phyloP scores from a whole-genome alignment of 345 rosid species.

The Salix udensis region DNA sequence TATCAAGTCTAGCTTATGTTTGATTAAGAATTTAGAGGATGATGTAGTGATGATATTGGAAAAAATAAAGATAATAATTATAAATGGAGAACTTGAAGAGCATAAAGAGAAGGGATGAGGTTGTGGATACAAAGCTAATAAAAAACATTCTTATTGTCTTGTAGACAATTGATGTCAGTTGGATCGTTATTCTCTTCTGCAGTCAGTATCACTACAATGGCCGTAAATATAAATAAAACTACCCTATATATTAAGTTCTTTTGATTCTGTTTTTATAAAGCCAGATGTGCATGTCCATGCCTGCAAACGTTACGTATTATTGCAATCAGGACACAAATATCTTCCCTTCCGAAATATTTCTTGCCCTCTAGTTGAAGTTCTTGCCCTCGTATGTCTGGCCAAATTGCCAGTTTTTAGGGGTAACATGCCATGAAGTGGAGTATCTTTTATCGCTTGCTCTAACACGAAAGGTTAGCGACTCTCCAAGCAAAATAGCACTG shows the following conservation, averaged over 20 bases:
- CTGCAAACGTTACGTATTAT: not conserved
- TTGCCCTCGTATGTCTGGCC: conserved; percentile 44
- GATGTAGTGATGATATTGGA: not conserved
- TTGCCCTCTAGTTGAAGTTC: conserved; percentile 37
- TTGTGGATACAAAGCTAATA: not conserved
- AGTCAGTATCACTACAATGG: not conserved
- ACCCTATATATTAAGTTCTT: not conserved
- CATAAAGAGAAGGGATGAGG: not conserved
- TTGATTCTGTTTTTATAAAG: not conserved
- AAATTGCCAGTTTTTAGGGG: conserved; percentile 45
- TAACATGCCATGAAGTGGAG: conserved; percentile 40
- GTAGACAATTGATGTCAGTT: not conserved
- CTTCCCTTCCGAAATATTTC: not conserved
- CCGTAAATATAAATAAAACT: not conserved
- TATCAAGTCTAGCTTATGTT: not conserved
- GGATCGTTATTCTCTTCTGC: not conserved
- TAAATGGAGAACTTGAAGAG: not conserved
- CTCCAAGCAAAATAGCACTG: conserved; percentile 29
- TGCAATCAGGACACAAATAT: not conserved
- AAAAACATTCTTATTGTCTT: not conserved
- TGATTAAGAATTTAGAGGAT: not conserved
- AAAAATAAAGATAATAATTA: not conserved
- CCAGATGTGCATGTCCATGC: not conserved
- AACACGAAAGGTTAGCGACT: conserved; percentile 46
- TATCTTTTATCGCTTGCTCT: conserved; percentile 36